Evolutionary conservation across 495 filamentous ascomycete species (phyloP).

Genomic region (Mycothermus thermophilus): DNA sequence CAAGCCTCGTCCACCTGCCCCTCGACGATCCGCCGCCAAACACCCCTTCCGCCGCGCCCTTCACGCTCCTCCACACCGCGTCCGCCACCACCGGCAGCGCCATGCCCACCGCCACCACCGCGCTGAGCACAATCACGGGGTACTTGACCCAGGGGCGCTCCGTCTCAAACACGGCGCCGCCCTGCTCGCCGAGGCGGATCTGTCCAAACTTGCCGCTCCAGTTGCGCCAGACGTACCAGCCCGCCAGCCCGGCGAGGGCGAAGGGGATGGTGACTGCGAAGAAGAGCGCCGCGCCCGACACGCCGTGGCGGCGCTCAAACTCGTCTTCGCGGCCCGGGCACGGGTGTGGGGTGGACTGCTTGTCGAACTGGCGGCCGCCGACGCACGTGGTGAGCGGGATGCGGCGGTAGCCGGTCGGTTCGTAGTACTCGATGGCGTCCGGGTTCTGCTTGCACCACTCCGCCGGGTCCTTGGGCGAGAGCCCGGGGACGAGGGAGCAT

Average conservation of each 20-base stretch:
- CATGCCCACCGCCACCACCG: constrained; percentile 62
- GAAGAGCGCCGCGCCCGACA: constrained; percentile 67
- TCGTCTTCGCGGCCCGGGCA: constrained; percentile 70
- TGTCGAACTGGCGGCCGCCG: constrained; percentile 59
- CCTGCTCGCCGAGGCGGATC: constrained; percentile 64
- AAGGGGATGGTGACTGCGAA: constrained; percentile 69
- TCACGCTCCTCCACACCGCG: constrained; percentile 52
- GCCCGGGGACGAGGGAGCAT: constrained; percentile 61
- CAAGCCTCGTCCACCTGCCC: constrained; percentile 29
- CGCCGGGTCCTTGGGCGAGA: constrained; percentile 48
- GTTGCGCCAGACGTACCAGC: constrained; percentile 75
- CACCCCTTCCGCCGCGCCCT: constrained; percentile 28
- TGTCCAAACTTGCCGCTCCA: constrained; percentile 86
- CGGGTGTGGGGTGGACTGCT: constrained; percentile 36
- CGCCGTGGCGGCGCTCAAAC: constrained; percentile 51
- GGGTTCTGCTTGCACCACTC: constrained; percentile 54
- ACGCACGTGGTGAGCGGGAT: constrained; percentile 78
- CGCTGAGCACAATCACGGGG: constrained; percentile 47
- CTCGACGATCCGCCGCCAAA: constrained; percentile 18
- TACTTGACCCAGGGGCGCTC: constrained; percentile 60
- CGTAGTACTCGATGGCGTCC: constrained; percentile 55
- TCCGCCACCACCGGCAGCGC: constrained; percentile 58
- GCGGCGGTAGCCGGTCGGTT: constrained; percentile 77
- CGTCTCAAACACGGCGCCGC: constrained; percentile 35
- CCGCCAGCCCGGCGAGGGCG: constrained; percentile 48